Base-by-base conservation (phyloP, 306 rosid genomes). In the Carpinus fangiana region DNA sequence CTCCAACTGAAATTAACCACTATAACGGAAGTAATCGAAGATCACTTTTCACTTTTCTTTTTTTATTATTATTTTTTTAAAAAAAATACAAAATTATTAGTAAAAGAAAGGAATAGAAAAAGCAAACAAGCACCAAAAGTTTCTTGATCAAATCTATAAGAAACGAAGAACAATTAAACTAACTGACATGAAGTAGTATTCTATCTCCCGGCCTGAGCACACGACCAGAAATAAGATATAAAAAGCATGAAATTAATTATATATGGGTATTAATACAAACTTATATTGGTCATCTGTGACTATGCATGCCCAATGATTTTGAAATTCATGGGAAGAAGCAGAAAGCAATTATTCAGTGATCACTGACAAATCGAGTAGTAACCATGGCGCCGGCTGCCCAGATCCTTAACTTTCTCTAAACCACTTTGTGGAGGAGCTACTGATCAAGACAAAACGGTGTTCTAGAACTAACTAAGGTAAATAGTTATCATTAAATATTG, bases 1-100 rank as follows among this genome's bases (percentile, higher is more conserved):
- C 83, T 83, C 84, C 86, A 93, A 91, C 92, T 67, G 90, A 84
- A 85, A 84, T 17, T 84, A 91, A 88, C 95, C 87, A 83, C 90
- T 84, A 85, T 88, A 91, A 91, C 93, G n/a, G 92, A 85, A 82
- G 83, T 85, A 67, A 23, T 65, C 12, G 59, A 84, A 50, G 51
- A 73, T 69, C 50, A 71, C 75, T 43, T 43, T 1, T 66, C 7
- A 9, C 12, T 8, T 17, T 66, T 66, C 9, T 11, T 60, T 60
- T 60, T 13, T 36, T 28, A 0, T 38, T 38, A 23, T 23, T 23
- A 23, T 38, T 3, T 31, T 31, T 31, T 31, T 31, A 1, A 1
- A 31, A 31, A 5, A 31, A 31, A 5, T 8, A 48, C n/a, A 21
- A 36, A n/a, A 53, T 43, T 53, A 46, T 59, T 9, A 62, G 11